Base-by-base conservation (phyloP, 768 basidiomycete species). In the Ephemerocybe angulata region DNA sequence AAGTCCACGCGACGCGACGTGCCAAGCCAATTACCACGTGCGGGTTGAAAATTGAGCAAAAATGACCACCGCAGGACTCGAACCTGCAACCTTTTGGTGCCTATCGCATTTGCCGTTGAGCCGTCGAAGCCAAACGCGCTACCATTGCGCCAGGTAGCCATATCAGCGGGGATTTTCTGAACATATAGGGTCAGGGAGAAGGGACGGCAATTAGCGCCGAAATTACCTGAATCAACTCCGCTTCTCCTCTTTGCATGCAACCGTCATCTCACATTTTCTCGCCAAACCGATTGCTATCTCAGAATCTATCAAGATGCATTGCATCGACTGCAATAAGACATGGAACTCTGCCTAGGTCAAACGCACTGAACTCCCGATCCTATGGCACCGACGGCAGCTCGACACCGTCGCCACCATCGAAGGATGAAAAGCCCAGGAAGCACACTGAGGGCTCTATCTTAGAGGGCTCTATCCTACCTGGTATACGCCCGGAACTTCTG, bases 11-110 rank as follows among this genome's bases (percentile, higher is more conserved):
- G 88, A 88, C 86, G 90, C 87, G 88, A 90, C 40, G 40, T 22
- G 33, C 33, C 33, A 35, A n/a, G n/a, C n/a, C n/a, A n/a, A n/a
- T n/a, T n/a, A n/a, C n/a, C n/a, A n/a, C n/a, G n/a, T n/a, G n/a
- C n/a, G n/a, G n/a, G n/a, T n/a, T n/a, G n/a, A n/a, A n/a, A n/a
- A n/a, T n/a, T n/a, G 33, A 33, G 33, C 28, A 62, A 63, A 65
- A 58, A 66, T 88, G 87, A 88, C 83, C 85, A 87, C 87, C 85
- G 87, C 88, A 89, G 88, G 88, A 88, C 87, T 90, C 87, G 88
- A 90, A 90, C 89, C 88, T 90, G 88, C 88, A 90, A 86, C 88
- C 89, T 90, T 87, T 88, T 89, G 88, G 88, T 90, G 59, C 46
- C 46, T 30, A 48, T 48, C 33, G 17, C 52, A 8, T 29, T 12